Evolutionary conservation across 148 eudicot species (phyloP).

Genomic region (Chenopodium suecicum): DNA sequence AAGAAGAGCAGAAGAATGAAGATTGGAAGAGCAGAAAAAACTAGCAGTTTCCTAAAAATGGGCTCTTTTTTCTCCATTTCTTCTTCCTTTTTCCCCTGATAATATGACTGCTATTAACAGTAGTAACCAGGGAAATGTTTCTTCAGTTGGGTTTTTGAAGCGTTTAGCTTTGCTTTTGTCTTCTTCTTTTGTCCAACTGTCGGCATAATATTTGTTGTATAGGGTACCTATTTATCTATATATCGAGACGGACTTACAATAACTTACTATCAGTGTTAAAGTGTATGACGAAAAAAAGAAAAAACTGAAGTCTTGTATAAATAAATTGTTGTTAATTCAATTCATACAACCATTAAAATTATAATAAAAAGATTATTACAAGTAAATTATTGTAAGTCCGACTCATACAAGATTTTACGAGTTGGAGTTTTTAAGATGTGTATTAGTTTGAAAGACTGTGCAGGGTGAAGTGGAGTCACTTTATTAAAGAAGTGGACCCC

Average conservation of each 20-base stretch:
- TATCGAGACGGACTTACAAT: too few relatives aligned
- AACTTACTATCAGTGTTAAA: too few relatives aligned
- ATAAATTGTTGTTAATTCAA: too few relatives aligned
- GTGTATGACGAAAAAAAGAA: too few relatives aligned
- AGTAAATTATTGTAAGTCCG: neutral
- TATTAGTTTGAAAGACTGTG: neutral
- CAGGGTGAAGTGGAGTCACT: neutral
- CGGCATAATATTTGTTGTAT: constrained; percentile 11
- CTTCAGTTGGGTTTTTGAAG: neutral
- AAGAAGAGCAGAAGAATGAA: constrained; percentile 25
- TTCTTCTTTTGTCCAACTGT: neutral
- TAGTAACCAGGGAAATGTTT: neutral
- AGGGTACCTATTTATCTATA: neutral
- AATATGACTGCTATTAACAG: neutral
- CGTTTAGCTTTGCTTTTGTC: constrained; percentile 17
- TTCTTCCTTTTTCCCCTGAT: neutral
- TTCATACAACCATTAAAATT: too few relatives aligned
- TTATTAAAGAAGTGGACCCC: constrained; percentile 23
- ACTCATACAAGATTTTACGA: neutral
- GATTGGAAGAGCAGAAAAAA: constrained; percentile 24
- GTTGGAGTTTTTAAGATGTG: too few relatives aligned
- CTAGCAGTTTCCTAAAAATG: constrained; percentile 23
- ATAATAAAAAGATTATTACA: too few relatives aligned
- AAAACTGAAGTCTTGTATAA: too few relatives aligned
- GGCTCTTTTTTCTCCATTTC: constrained; percentile 36